Evolutionary conservation across 2,329 filamentous ascomycete species (phyloP), one percentile per base, ranked within the genome.

Genomic region (Aspergillus niger): DNA sequence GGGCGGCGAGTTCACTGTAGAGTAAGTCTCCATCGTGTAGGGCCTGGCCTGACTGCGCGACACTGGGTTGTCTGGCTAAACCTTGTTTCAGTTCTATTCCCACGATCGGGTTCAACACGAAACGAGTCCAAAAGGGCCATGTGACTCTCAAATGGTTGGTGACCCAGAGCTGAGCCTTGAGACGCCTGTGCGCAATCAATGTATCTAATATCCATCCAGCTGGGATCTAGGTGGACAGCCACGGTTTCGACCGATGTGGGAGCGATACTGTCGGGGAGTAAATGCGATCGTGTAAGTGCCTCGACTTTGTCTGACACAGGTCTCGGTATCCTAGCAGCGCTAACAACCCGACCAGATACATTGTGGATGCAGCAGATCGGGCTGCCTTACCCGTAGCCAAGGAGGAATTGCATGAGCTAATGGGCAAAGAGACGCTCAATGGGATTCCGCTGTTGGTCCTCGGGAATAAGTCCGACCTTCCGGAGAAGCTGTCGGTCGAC

Each of bases 101-200:
- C 63, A 99, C 95, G 15, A 94, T 99, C 71, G 95, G 95, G 67
- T 98, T 98, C 83, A 99, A 98, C 79, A 97, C 97, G 88, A 98
- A 98, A 84, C 89, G 91, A 69, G 92, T 99, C 70, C 93, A 97
- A 80, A 94, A 95, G 74, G 95, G 95, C 70, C 94, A 98, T 86
- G 95, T 99, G 76, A 96, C 95, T 70, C 84, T 99, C 72, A 98
- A 98, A 81, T 99, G 95, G 86, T 89, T 76, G 75, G 83, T 79
- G 8, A 49, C 50, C 17, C 28, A 24, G 26, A 20, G 26, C 57
- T 54, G 43, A n/a, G 24, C 24, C 8, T 55, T 44, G 28, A 22
- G 54, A 39, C 30, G 26, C 44, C 48, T 32, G 32, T 65, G 60
- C 36, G 61, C 63, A 55, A 58, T 60, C 63, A 55, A 58, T 60